phyloP scores from a whole-genome alignment of 192 early-diverging fungal genomes.

The Coemansia reversa region DNA sequence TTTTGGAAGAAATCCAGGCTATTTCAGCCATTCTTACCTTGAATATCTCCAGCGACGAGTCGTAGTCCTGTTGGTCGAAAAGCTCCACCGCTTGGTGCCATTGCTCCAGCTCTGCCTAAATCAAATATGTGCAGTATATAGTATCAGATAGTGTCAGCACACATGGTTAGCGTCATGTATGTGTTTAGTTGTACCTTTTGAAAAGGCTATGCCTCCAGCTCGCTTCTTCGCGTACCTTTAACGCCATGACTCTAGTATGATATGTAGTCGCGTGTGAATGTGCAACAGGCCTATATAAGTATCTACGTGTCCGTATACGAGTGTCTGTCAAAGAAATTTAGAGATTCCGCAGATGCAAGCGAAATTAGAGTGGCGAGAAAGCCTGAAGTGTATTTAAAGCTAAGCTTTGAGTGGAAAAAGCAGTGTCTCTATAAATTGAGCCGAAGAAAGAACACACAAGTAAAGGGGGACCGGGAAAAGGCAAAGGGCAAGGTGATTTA shows the following conservation, averaged over 20 bases:
- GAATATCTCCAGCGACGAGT: conserved; percentile 67
- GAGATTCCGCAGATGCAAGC: too few species aligned
- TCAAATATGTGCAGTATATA: neutral
- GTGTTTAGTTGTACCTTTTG: neutral
- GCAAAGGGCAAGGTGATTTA: conserved; percentile 5
- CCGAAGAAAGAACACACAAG: conserved; percentile 7
- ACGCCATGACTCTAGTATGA: conserved; percentile 13
- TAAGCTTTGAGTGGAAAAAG: too few species aligned
- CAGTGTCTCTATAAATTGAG: conserved; percentile 8
- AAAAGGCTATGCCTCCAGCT: neutral
- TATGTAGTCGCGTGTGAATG: neutral
- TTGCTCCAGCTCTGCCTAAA: conserved; percentile 76
- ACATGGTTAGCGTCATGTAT: neutral
- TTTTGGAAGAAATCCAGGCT: neutral
- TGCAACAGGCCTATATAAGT: neutral
- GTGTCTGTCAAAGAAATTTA: too few species aligned
- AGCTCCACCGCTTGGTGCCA: conserved; percentile 76
- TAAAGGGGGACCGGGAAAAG: conserved; percentile 12
- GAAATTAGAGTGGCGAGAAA: too few species aligned
- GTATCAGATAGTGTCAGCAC: neutral
- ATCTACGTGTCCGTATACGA: neutral
- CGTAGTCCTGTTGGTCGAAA: conserved; percentile 74
- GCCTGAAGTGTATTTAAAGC: too few species aligned
- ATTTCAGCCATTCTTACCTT: conserved; percentile 51
- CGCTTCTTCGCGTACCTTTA: conserved; percentile 19